These are phyloP conservation scores for Eucalyptus shirleyi DNA, from an alignment of 345 rosid species.

Conservation along the genomic window DNA sequence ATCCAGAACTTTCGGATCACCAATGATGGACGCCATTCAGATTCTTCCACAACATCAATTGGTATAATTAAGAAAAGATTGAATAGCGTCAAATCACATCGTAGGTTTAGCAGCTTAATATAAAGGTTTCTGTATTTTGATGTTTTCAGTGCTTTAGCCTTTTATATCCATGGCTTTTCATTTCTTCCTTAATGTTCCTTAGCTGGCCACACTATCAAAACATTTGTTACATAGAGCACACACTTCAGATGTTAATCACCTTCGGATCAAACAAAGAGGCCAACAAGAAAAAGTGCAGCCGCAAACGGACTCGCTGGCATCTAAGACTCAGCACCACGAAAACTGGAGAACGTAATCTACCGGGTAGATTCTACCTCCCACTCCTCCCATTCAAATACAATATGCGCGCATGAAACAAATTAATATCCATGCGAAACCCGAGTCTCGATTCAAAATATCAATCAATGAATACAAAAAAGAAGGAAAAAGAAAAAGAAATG, in stretches of 20 bases:
- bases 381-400: neutral
- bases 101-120: neutral
- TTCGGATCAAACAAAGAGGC: neutral
- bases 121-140: neutral
- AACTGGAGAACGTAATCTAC: neutral
- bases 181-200: too few relatives aligned
- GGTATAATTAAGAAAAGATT: slow-evolving; percentile 7
- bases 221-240: too few relatives aligned
- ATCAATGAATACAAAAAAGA: neutral
- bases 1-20: slow-evolving; percentile 76
- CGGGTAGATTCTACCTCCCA: too few relatives aligned
- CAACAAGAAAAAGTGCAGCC: neutral
- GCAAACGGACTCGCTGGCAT: neutral
- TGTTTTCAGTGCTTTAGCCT: neutral
- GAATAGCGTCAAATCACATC: neutral
- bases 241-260: neutral
- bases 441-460: neutral
- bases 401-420: neutral
- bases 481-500: neutral
- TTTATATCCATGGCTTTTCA: neutral
- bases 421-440: neutral
- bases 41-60: slow-evolving; percentile 97
- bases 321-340: neutral
- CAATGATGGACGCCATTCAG: slow-evolving; percentile 62
- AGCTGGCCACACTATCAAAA: too few relatives aligned